Base-by-base conservation (phyloP, 768 basidiomycete genomes). In the Gymnopilus dilepis region DNA sequence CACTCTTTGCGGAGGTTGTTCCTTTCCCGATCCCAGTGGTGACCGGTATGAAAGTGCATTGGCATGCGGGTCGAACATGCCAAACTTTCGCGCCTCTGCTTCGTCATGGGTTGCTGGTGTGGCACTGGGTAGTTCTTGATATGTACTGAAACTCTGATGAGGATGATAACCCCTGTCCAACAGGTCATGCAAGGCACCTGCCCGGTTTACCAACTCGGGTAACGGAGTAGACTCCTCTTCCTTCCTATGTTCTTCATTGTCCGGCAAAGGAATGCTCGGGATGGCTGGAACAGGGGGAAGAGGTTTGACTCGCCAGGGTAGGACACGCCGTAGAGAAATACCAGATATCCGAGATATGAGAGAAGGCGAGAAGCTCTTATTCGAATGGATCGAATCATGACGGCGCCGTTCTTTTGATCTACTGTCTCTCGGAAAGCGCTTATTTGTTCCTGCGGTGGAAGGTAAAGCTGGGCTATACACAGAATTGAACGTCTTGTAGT, bases 251-350 rank as follows among this genome's bases (percentile, higher is more conserved):
- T 77, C 78, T 56, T 70, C 72, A 61, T 83, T 82, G 12, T 70
- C 69, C 2, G 77, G 71, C 33, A 84, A 65, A 7, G 83, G 72
- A 19, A 81, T 79, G 48, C 80, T 72, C 2, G 85, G 81, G 13
- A 85, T 78, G 19, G 72, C 74, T 15, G 87, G 88, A 24, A 89
- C 78, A 1, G 85, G 86, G 6, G 88, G 87, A 15, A 89, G 72
- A 3, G 86, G 85, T 68, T 88, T 87, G 24, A 69, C 64, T 60
- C 78, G 75, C 82, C 83, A 80, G 31, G 71, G 62, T 52, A 82
- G 66, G 37, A 76, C 68, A 30, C 74, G 76, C 34, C 70, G 70
- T 37, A 80, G 59, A 6, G 80, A 82, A 30, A 72, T 69, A 24
- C 76, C 76, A 6, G 84, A 82, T 54, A 84, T 68, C 26, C 77